Evolutionary conservation across 306 rosid species (phyloP), one percentile per base, ranked within the genome.

Genomic region (Psophocarpus tetragonolobus): DNA sequence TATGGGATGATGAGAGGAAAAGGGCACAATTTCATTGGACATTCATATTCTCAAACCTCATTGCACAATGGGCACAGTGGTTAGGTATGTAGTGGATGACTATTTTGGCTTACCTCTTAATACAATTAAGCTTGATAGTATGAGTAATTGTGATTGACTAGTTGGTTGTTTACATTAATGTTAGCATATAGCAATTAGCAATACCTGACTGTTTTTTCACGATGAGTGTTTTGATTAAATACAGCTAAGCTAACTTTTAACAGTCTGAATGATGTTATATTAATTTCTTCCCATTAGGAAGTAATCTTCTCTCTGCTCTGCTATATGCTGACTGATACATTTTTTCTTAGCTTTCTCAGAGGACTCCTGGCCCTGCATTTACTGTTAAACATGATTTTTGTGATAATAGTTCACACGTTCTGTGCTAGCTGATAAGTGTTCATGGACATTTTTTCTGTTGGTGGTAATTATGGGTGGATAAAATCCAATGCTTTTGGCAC

Each of bases 61-160:
- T 95, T 78, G 87, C 89, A 4, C 94, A 91, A 78, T 95, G 99
- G 99, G 93, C 96, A 8, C 97, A 89, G 26, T 89, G 92, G 97
- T 85, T 95, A 78, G 99, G 99, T 95, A 88, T 58, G 32, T 68
- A 64, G 20, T 71, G 68, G 74, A 51, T 11, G 61, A 24, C 60
- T 79, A 80, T 69, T 75, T 63, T 82, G 39, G 73, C 62, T 80
- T 62, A 4, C 32, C 60, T 41, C 14, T 6, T 20, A 6, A 27
- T 75, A 7, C 38, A 47, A 39, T 36, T 63, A 26, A 78, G 57
- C 35, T 21, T 70, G 58, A 47, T 38, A 61, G 29, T 21, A 45
- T 38, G 58, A 56, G 47, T 56, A 35, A 38, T 41, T 26, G 47
- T 56, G 27, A 38, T 41, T 26, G 51, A 53, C 54, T 18, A 21